Conservation (phyloP, 176 grass and related monocot genomes). For the Oryza nivara region DNA sequence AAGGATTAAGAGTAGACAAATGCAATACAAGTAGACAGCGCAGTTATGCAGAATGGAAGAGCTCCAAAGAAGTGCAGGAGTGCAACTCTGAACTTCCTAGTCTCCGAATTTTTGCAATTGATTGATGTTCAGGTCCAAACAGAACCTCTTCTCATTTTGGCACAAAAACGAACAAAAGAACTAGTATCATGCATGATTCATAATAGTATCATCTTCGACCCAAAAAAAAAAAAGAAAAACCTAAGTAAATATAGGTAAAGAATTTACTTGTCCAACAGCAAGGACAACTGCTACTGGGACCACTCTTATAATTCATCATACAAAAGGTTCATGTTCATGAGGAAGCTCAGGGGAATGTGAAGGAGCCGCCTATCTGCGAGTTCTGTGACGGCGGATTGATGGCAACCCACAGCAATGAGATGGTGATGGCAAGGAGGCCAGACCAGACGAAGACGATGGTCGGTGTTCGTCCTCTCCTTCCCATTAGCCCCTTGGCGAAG, state of each 20-base stretch:
- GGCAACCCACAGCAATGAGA: conserved; percentile 92
- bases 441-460: conserved; percentile 98
- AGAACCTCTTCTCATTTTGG: conserved; percentile 13
- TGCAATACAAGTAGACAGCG: neutral
- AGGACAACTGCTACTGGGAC: neutral
- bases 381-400: conserved; percentile 73
- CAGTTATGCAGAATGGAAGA: neutral
- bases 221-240: neutral
- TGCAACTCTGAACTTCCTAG: neutral
- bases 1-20: neutral
- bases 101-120: conserved; percentile 24
- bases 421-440: conserved; percentile 87
- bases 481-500: conserved; percentile 94
- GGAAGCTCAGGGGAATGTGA: conserved; percentile 84
- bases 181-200: conserved; percentile 5
- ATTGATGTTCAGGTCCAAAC: conserved; percentile 35
- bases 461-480: conserved; percentile 73
- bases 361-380: conserved; percentile 81
- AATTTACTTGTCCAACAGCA: neutral
- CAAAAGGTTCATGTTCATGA: neutral
- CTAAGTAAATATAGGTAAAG: conserved; percentile 25
- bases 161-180: conserved; percentile 56
- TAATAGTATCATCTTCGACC: neutral
- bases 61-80: neutral
- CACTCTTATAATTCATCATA: neutral